phyloP scores from a whole-genome alignment of 73 alveolate species.

The Stentor coeruleus region DNA sequence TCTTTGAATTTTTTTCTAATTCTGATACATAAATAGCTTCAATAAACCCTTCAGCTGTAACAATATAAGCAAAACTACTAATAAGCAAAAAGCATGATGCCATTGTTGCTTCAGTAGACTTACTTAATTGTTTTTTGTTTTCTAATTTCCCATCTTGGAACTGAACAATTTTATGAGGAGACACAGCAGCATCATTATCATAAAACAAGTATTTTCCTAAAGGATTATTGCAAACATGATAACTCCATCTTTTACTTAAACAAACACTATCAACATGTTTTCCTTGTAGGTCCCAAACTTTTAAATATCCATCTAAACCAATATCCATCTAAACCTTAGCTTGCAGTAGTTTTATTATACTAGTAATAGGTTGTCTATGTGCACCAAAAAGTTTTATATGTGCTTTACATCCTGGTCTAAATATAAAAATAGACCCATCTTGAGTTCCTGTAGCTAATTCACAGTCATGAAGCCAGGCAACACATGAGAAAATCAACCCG shows the following conservation, averaged over 20 bases:
- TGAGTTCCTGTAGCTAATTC: neutral
- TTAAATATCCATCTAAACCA: neutral
- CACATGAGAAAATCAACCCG: conserved; percentile 7
- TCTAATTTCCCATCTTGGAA: neutral
- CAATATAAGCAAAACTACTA: neutral
- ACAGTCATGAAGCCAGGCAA: neutral
- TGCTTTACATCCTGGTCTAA: neutral
- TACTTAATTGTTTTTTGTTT: neutral
- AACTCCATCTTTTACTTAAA: conserved; percentile 4
- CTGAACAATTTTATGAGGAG: conserved; percentile 18
- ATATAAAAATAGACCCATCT: conserved; percentile 23
- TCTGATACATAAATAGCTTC: conserved; percentile 13
- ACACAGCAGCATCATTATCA: conserved; percentile 1
- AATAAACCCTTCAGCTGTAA: conserved; percentile 12
- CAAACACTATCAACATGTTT: neutral
- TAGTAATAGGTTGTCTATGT: neutral
- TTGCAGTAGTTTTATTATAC: neutral
- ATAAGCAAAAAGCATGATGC: conserved; percentile 3
- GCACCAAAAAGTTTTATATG: neutral
- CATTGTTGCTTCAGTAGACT: conserved; percentile 17
- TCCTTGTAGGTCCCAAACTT: conserved; percentile 18
- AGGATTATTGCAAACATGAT: neutral
- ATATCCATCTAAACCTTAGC: no score
- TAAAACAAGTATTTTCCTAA: neutral
- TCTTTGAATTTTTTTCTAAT: conserved; percentile 10